These are phyloP conservation scores for Mortierella sp. DNA, from an alignment of 371 early-diverging fungal genomes.

Conservation along the genomic window DNA sequence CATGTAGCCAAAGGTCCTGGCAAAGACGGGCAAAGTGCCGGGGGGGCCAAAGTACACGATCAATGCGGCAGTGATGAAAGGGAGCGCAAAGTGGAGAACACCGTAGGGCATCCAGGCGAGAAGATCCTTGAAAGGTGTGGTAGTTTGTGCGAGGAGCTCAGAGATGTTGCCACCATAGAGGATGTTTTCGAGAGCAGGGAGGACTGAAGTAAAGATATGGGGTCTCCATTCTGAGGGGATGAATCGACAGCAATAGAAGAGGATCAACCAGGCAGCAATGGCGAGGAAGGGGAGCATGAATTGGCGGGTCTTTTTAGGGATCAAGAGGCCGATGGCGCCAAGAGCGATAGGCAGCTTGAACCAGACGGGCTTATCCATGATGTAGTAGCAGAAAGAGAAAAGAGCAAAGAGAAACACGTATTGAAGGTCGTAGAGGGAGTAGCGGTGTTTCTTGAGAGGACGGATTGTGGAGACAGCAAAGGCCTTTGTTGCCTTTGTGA, in stretches of 20 bases:
- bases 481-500: slow-evolving; percentile 28
- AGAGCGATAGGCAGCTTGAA: slow-evolving; percentile 52
- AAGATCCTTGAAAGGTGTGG: slow-evolving; percentile 70
- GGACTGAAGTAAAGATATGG: slow-evolving; percentile 75
- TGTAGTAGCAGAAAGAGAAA: slow-evolving; percentile 55
- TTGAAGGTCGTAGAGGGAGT: slow-evolving; percentile 59
- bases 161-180: slow-evolving; percentile 79
- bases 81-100: slow-evolving; percentile 77
- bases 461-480: slow-evolving; percentile 37
- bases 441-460: slow-evolving; percentile 44
- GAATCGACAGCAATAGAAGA: slow-evolving; percentile 76
- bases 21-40: slow-evolving; percentile 69
- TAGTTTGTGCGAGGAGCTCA: slow-evolving; percentile 70
- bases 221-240: slow-evolving; percentile 72
- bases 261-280: slow-evolving; percentile 74
- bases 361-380: slow-evolving; percentile 58
- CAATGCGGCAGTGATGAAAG: slow-evolving; percentile 66
- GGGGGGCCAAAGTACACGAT: slow-evolving; percentile 69
- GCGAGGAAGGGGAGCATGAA: slow-evolving; percentile 72
- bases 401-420: slow-evolving; percentile 56
- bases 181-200: slow-evolving; percentile 79
- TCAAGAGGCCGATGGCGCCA: slow-evolving; percentile 43
- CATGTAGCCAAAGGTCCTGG: slow-evolving; percentile 78
- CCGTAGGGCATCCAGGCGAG: slow-evolving; percentile 84
- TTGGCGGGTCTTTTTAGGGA: slow-evolving; percentile 54